phyloP scores from a whole-genome alignment of 2,329 filamentous ascomycete species.

The Piedraia hortae region DNA sequence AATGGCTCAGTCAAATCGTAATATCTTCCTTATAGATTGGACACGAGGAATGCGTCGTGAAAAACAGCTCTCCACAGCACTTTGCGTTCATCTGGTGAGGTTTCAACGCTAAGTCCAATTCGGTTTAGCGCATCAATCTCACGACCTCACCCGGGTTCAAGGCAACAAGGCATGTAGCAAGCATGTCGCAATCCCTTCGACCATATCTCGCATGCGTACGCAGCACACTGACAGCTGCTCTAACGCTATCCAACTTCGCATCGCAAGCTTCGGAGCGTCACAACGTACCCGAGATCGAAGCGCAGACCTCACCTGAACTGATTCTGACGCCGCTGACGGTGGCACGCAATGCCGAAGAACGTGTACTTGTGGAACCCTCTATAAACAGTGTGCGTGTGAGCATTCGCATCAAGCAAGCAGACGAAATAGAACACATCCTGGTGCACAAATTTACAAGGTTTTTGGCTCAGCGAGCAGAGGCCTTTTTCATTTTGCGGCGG shows the following conservation, averaged over 20 bases:
- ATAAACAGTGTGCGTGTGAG: slow-evolving; percentile 92
- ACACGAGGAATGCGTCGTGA: too few species aligned
- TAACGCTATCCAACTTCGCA: slow-evolving; percentile 88
- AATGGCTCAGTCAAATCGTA: too few species aligned
- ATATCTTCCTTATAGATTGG: too few species aligned
- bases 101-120: too few species aligned
- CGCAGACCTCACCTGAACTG: slow-evolving; percentile 73
- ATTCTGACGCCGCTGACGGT: slow-evolving; percentile 74
- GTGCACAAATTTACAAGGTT: slow-evolving; percentile 98
- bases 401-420: slow-evolving; percentile 98
- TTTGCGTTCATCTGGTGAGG: too few species aligned
- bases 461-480: slow-evolving; percentile 82
- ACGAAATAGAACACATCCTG: slow-evolving; percentile 93
- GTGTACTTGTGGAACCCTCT: slow-evolving; percentile 82
- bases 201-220: slow-evolving; percentile 93
- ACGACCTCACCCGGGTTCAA: too few species aligned
- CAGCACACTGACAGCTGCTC: slow-evolving; percentile 73
- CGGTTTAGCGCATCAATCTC: too few species aligned
- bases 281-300: slow-evolving; percentile 95
- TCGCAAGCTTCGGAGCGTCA: slow-evolving; percentile 90
- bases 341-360: slow-evolving; percentile 88
- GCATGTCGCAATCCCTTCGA: slow-evolving; percentile 71
- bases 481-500: slow-evolving; percentile 83
- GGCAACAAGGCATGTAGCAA: too few species aligned
- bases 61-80: too few species aligned